Evolutionary conservation across 2,329 filamentous ascomycete genomes (phyloP).

Genomic region (Elsinoe ampelina): DNA sequence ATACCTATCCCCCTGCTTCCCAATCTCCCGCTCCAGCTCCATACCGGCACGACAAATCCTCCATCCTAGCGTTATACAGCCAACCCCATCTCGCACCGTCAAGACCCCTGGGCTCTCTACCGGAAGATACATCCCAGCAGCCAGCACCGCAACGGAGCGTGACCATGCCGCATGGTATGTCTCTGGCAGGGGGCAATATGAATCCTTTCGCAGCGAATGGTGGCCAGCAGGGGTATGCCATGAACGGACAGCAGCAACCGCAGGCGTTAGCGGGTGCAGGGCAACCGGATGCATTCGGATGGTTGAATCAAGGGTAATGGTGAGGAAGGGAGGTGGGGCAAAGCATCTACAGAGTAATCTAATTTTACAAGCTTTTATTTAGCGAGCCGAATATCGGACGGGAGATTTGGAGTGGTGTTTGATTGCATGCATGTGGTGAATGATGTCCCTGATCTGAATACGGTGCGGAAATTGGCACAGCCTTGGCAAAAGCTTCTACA

Average conservation of each 20-base stretch:
- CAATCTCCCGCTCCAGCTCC: constrained; percentile 29
- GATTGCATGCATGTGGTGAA: background rate
- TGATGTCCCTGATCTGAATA: background rate
- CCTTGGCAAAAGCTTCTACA: too few species aligned
- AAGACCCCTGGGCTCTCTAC: constrained; percentile 27
- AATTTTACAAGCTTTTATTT: background rate
- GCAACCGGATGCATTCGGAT: constrained; percentile 5
- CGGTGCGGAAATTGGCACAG: too few species aligned
- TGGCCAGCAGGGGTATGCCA: background rate
- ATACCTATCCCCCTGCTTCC: constrained; percentile 23
- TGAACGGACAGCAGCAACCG: background rate
- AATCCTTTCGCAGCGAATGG: constrained; percentile 22
- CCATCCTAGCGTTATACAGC: constrained; percentile 68
- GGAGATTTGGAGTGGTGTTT: background rate
- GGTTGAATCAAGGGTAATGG: constrained; percentile 4
- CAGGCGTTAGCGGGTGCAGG: constrained; percentile 4
- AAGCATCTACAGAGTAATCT: background rate
- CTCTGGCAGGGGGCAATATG: constrained; percentile 21
- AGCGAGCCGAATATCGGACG: background rate
- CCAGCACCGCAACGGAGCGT: constrained; percentile 26
- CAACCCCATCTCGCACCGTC: constrained; percentile 46
- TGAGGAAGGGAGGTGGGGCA: background rate
- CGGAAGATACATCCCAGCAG: constrained; percentile 26
- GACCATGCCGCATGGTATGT: constrained; percentile 26
- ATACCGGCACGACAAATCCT: constrained; percentile 56